A percentile compares a stretch with the other conserved stretches of the same genome.
Conservation (phyloP, 1,284 basidiomycete species). For the Ceratobasidium sp. region DNA sequence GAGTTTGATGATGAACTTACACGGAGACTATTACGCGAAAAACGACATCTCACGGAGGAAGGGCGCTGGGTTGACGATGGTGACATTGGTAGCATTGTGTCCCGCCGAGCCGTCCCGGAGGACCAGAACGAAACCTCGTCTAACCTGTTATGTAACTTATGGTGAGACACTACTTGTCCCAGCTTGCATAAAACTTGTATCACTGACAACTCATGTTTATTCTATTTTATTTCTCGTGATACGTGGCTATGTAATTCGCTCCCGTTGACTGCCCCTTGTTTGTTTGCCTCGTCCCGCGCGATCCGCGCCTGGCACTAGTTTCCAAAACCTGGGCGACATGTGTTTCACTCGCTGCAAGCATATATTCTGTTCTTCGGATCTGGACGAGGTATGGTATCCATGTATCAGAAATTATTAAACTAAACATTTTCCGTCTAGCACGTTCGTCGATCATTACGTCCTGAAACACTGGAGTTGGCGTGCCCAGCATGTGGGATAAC, state of each 20-base stretch:
- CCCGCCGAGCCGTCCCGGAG: slow-evolving; percentile 12
- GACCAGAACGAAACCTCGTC: slow-evolving; percentile 1
- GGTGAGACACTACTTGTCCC: slow-evolving; percentile 6
- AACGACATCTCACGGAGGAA: slow-evolving; percentile 13
- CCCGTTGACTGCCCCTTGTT: not conserved
- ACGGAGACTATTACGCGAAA: slow-evolving; percentile 13
- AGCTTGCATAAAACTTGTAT: not conserved
- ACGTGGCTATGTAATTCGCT: slow-evolving; percentile 14
- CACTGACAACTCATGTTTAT: not conserved
- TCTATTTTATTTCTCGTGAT: not conserved
- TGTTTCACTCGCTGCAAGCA: slow-evolving; percentile 24
- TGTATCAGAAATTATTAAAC: not conserved
- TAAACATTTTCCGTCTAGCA: not conserved
- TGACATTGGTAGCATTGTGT: slow-evolving; percentile 20
- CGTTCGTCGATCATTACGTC: slow-evolving; percentile 14
- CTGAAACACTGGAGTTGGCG: slow-evolving; percentile 24
- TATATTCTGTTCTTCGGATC: slow-evolving; percentile 25
- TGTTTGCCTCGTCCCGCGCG: not conserved
- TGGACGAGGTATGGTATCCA: slow-evolving; percentile 11
- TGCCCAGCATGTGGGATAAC: slow-evolving; percentile 17
- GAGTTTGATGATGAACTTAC: slow-evolving; percentile 28
- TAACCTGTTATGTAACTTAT: slow-evolving; percentile 24
- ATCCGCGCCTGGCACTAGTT: not conserved
- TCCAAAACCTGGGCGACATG: slow-evolving; percentile 9
- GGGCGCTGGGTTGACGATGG: slow-evolving; percentile 28